Percentiles rank a stretch among this genome's conserved stretches.
phyloP scores from a whole-genome alignment of 108 stramenopile species.

The Epithemia pelagica region DNA sequence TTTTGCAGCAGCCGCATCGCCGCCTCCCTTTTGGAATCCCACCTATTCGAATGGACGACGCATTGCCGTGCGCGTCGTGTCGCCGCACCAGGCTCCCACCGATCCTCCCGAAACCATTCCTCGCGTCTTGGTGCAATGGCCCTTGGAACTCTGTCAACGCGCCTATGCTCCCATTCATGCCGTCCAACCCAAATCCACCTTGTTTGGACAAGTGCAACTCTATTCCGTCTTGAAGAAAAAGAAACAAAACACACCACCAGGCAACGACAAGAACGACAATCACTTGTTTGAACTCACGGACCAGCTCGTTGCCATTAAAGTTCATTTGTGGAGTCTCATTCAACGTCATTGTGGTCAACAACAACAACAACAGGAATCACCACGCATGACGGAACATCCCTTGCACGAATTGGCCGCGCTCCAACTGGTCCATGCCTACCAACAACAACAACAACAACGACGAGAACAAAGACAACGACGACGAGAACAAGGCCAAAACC shows the following conservation, averaged over 20 bases:
- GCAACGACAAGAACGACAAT: not conserved
- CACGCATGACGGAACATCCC: conserved; percentile 50
- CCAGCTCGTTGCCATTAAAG: not conserved
- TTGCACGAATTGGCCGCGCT: conserved; percentile 84
- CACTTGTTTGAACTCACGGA: not conserved
- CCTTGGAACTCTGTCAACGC: not conserved
- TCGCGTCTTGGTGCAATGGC: too few relatives aligned
- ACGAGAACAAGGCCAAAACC: not conserved
- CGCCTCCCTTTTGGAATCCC: too few relatives aligned
- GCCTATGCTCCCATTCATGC: too few relatives aligned
- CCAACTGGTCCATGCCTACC: conserved; percentile 66
- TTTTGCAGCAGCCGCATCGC: not conserved
- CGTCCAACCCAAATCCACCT: too few relatives aligned
- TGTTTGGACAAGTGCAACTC: too few relatives aligned
- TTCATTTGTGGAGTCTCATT: too few relatives aligned
- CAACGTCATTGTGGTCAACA: not conserved
- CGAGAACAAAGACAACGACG: not conserved
- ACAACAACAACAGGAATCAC: not conserved
- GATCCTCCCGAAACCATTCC: too few relatives aligned
- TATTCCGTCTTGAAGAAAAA: not conserved
- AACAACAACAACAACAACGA: conserved; percentile 11
- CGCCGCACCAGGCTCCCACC: too few relatives aligned
- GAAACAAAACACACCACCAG: not conserved
- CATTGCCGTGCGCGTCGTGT: too few relatives aligned
- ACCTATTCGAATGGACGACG: too few relatives aligned